Conservation (phyloP, 768 basidiomycete species). For the Hypholoma sublateritium region DNA sequence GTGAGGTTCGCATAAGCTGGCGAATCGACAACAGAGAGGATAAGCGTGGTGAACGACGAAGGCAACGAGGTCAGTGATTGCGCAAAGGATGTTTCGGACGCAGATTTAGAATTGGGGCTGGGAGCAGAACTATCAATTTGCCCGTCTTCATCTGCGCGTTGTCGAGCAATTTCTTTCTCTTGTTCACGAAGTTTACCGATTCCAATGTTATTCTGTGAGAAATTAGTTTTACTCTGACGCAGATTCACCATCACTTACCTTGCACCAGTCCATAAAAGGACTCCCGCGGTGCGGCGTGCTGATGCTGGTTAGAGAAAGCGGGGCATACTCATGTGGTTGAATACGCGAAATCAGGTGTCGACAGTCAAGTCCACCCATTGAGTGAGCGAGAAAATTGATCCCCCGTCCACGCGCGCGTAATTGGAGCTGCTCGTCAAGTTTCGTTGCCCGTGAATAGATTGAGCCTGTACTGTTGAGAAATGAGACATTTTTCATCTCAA, state of each 20-base stretch:
- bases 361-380: slow-evolving; percentile 97
- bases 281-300: slow-evolving; percentile 94
- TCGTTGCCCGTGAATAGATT: slow-evolving; percentile 75
- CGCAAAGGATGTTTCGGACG: slow-evolving; percentile 31
- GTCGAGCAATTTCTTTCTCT: slow-evolving; percentile 28
- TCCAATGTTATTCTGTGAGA: slow-evolving; percentile 79
- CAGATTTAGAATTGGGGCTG: slow-evolving; percentile 32
- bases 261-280: slow-evolving; percentile 99
- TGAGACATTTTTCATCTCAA: background rate
- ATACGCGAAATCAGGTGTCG: slow-evolving; percentile 89
- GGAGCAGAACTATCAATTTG: slow-evolving; percentile 11
- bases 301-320: slow-evolving; percentile 85
- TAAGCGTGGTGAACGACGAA: slow-evolving; percentile 81
- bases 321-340: slow-evolving; percentile 78
- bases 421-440: slow-evolving; percentile 71
- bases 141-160: slow-evolving; percentile 4
- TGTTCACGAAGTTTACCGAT: slow-evolving; percentile 67
- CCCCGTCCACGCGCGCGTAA: slow-evolving; percentile 69
- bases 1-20: slow-evolving; percentile 96
- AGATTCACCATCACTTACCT: slow-evolving; percentile 45
- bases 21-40: slow-evolving; percentile 89
- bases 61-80: slow-evolving; percentile 67
- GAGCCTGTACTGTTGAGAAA: slow-evolving; percentile 76
- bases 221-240: background rate
- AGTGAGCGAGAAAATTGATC: slow-evolving; percentile 93